phyloP scores from a whole-genome alignment of 2,329 filamentous ascomycete genomes.

The Colletotrichum tamarilloi region DNA sequence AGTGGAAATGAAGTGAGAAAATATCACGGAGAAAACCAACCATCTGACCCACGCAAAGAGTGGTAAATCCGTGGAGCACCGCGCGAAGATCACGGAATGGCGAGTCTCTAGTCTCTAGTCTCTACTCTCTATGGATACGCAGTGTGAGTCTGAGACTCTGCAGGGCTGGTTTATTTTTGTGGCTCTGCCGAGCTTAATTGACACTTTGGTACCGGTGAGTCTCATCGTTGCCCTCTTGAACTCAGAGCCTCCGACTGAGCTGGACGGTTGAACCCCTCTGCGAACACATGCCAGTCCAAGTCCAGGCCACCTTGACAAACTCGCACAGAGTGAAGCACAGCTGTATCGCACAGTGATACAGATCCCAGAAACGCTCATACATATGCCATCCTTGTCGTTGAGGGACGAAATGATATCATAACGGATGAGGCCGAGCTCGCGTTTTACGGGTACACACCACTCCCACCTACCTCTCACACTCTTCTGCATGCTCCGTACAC shows the following conservation, averaged over 20 bases:
- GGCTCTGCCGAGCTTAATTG: background rate
- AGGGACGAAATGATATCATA: conserved; percentile 18
- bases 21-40: background rate
- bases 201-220: background rate
- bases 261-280: background rate
- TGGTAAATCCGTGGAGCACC: background rate
- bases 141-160: background rate
- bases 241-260: background rate
- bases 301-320: background rate
- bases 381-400: background rate
- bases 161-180: background rate
- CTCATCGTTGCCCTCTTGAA: background rate
- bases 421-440: conserved; percentile 15
- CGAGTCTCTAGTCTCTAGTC: background rate
- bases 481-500: background rate
- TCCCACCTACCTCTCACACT: background rate
- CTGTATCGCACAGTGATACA: background rate
- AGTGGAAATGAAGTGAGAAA: background rate
- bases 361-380: background rate
- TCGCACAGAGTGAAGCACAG: background rate
- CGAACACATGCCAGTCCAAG: background rate
- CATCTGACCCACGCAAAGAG: conserved; percentile 1
- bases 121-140: no score
- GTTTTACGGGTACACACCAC: background rate
- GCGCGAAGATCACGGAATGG: background rate